phyloP scores from a whole-genome alignment of 768 basidiomycete species.

The Aureoboletus auriporus region DNA sequence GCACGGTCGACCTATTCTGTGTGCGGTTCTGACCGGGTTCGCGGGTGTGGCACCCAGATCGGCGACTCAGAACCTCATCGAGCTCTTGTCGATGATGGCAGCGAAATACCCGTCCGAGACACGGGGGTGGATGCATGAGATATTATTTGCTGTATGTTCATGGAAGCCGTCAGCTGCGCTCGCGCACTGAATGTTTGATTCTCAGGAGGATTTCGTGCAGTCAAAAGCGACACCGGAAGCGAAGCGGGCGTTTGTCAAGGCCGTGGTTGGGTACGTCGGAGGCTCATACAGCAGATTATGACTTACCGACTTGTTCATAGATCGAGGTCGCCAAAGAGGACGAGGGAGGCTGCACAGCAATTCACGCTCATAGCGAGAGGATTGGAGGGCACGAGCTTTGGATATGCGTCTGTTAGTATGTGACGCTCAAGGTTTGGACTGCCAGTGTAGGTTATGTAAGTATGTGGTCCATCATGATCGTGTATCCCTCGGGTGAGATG shows the following conservation, averaged over 20 bases:
- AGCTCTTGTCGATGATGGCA: conserved; percentile 68
- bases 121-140: conserved; percentile 67
- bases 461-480: too few relatives aligned
- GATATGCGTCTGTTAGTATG: conserved; percentile 68
- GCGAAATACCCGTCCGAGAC: conserved; percentile 52
- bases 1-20: conserved; percentile 67
- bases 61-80: conserved; percentile 78
- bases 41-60: conserved; percentile 84
- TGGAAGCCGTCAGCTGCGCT: too few relatives aligned
- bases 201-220: conserved; percentile 67
- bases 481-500: too few relatives aligned
- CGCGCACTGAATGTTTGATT: conserved; percentile 1
- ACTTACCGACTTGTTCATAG: conserved; percentile 30
- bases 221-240: conserved; percentile 70
- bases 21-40: conserved; percentile 73
- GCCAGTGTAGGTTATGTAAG: neutral
- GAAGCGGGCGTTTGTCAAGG: conserved; percentile 75
- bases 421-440: conserved; percentile 17
- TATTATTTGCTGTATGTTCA: conserved; percentile 57
- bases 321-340: conserved; percentile 67
- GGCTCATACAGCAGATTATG: neutral
- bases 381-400: conserved; percentile 81
- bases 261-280: conserved; percentile 55
- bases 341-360: conserved; percentile 81
- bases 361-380: conserved; percentile 84